A percentile compares a stretch with the other conserved stretches of the same genome.
phyloP scores from a whole-genome alignment of 768 basidiomycete genomes.

The Pleurotus cornucopiae region DNA sequence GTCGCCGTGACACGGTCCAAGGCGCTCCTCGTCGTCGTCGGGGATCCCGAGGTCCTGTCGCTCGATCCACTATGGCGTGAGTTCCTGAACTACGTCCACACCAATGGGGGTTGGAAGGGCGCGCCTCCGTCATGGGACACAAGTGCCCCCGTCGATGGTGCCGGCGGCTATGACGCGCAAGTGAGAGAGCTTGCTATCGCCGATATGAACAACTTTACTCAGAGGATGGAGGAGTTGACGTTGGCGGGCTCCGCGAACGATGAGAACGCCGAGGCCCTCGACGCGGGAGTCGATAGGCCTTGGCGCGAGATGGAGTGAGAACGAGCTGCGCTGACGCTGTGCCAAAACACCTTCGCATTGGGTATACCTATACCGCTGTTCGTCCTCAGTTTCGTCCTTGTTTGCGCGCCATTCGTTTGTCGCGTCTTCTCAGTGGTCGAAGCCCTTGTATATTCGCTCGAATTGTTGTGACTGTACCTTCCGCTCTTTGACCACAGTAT shows the following conservation, averaged over 20 bases:
- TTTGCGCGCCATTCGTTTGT: too few relatives aligned
- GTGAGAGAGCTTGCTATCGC: constrained; percentile 25
- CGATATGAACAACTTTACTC: constrained; percentile 41
- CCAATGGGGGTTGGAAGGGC: constrained; percentile 52
- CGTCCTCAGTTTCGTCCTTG: too few relatives aligned
- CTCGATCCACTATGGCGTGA: constrained; percentile 61
- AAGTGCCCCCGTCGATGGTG: constrained; percentile 26
- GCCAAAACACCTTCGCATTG: neutral
- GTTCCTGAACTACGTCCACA: constrained; percentile 56
- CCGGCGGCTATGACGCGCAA: constrained; percentile 35
- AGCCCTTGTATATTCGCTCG: too few relatives aligned
- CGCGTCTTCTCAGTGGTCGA: too few relatives aligned
- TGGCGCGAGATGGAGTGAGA: constrained; percentile 37
- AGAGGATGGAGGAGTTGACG: constrained; percentile 28
- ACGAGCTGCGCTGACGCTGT: neutral
- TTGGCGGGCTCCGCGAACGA: constrained; percentile 21
- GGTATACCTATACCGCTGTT: too few relatives aligned
- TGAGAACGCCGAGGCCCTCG: constrained; percentile 12
- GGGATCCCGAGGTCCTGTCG: constrained; percentile 53
- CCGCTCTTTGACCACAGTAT: too few relatives aligned
- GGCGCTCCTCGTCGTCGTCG: constrained; percentile 55
- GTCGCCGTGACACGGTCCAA: constrained; percentile 62
- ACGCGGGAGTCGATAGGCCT: constrained; percentile 33
- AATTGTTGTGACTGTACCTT: too few relatives aligned
- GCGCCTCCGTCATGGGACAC: constrained; percentile 49